Base-by-base conservation (phyloP, 2,329 filamentous ascomycete species). In the Blastomyces parvus region DNA sequence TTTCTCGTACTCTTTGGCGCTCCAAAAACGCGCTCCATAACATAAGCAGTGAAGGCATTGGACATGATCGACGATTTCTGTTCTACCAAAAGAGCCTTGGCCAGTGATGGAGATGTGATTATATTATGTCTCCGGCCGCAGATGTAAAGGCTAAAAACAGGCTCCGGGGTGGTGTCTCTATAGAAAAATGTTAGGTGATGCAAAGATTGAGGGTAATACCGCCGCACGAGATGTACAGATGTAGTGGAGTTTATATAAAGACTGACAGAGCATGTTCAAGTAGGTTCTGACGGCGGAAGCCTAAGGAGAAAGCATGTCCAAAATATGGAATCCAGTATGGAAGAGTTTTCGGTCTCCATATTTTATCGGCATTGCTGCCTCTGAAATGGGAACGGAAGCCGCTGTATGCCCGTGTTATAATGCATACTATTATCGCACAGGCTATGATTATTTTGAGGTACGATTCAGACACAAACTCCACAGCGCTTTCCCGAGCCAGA, bases 261-360 rank as follows among this genome's bases (percentile, higher is more conserved):
- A 65, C 66, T 25, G 60, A 81, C 80, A 76, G 72, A 17, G 80
- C 70, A 60, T 72, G 73, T 48, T 73, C 72, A 64, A 83, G 69
- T 66, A 82, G 80, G 13, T 69, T 68, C 50, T 80, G 73, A 59
- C 78, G 77, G 50, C 79, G 70, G 68, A 79, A 76, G 25, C 78
- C 71, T 67, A 84, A 81, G 25, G 72, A 73, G 50, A 81, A 67
- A 7, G 80, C 76, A 74, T 87, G 83, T 48, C 83, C 82, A 9
- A 86, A 44, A 60, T 81, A 76, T 1, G 85, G 84, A 8, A 87
- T 71, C 82, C 83, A 87, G 72, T 87, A 87, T 36, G 83, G 83
- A 27, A 81, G 67, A 63, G 78, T 72, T 70, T 80, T 80, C 64
- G 83, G 77, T 62, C 73, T 73, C 66, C 70, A 70, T 50, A 71